Conservation (phyloP, 1,284 basidiomycete species). For the Xerocomus alliaceus region DNA sequence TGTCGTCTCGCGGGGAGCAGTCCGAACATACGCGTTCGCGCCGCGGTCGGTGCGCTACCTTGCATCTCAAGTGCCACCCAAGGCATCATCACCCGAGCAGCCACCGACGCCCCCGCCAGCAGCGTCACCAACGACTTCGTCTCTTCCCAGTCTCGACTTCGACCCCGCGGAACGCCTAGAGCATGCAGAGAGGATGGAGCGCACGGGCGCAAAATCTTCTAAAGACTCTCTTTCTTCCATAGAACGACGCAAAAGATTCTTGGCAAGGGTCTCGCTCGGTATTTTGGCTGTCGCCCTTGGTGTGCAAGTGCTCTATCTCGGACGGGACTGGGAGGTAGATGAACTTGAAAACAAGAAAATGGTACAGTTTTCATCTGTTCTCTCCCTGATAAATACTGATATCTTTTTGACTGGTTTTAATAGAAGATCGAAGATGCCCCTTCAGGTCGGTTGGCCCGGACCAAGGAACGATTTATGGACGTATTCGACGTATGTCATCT, state of each 20-base stretch:
- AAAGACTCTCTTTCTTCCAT: slow-evolving; percentile 75
- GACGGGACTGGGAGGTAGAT: slow-evolving; percentile 65
- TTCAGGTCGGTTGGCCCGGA: slow-evolving; percentile 66
- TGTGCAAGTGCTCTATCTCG: slow-evolving; percentile 57
- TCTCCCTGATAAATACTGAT: slow-evolving; percentile 20
- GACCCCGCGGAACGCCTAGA: slow-evolving; percentile 51
- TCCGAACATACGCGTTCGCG: slow-evolving; percentile 25
- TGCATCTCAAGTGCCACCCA: slow-evolving; percentile 31
- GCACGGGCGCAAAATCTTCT: slow-evolving; percentile 76
- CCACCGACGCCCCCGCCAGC: slow-evolving; percentile 14
- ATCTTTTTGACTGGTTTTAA: slow-evolving; percentile 13
- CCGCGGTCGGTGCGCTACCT: slow-evolving; percentile 30
- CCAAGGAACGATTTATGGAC: slow-evolving; percentile 61
- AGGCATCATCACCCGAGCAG: slow-evolving; percentile 3
- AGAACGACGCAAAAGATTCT: slow-evolving; percentile 66
- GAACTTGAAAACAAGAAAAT: slow-evolving; percentile 60
- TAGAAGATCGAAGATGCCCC: slow-evolving; percentile 64
- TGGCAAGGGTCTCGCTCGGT: slow-evolving; percentile 62
- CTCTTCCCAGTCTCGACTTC: slow-evolving; percentile 60
- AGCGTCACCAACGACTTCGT: slow-evolving; percentile 12
- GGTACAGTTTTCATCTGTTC: slow-evolving; percentile 45
- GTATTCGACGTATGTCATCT: slow-evolving; percentile 64
- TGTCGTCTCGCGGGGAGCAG: slow-evolving; percentile 29
- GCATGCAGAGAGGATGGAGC: slow-evolving; percentile 31
- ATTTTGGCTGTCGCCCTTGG: slow-evolving; percentile 58